phyloP scores from a whole-genome alignment of 306 rosid genomes.

The Spatholobus suberectus region DNA sequence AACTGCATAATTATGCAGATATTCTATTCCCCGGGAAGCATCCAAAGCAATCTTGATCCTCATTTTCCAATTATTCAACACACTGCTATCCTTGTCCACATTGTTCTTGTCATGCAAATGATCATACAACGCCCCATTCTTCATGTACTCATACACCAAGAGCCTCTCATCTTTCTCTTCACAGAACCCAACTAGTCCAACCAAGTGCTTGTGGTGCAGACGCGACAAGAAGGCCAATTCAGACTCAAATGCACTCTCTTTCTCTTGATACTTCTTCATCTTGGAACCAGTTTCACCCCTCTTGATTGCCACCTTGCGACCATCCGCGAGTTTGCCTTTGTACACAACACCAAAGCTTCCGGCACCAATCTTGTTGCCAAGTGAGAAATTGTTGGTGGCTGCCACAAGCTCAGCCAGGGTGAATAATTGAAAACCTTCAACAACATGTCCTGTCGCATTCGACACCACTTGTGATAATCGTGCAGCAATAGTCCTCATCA shows the following conservation, averaged over 20 bases:
- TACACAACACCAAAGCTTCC: background rate
- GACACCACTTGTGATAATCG: too few relatives aligned
- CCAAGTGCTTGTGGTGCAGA: too few relatives aligned
- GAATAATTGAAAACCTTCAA: too few relatives aligned
- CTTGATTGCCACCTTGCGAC: background rate
- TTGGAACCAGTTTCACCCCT: background rate
- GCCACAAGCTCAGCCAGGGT: background rate
- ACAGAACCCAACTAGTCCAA: too few relatives aligned
- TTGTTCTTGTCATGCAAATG: constrained; percentile 82
- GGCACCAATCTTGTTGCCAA: background rate
- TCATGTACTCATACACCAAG: too few relatives aligned
- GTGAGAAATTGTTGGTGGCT: background rate
- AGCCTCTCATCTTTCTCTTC: too few relatives aligned
- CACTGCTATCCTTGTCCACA: constrained; percentile 58
- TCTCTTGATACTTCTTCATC: too few relatives aligned
- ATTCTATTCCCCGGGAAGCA: constrained; percentile 91
- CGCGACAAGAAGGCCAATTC: too few relatives aligned
- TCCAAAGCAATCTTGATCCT: constrained; percentile 90
- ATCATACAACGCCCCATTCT: constrained; percentile 20
- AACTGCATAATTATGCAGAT: constrained; percentile 94
- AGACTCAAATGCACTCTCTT: background rate
- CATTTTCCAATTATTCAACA: constrained; percentile 78
- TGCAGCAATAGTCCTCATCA: too few relatives aligned
- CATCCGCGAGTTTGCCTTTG: background rate
- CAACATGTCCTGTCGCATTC: too few relatives aligned